phyloP scores from a whole-genome alignment of 2,329 filamentous ascomycete genomes.

The Tolypocladium tundrense region DNA sequence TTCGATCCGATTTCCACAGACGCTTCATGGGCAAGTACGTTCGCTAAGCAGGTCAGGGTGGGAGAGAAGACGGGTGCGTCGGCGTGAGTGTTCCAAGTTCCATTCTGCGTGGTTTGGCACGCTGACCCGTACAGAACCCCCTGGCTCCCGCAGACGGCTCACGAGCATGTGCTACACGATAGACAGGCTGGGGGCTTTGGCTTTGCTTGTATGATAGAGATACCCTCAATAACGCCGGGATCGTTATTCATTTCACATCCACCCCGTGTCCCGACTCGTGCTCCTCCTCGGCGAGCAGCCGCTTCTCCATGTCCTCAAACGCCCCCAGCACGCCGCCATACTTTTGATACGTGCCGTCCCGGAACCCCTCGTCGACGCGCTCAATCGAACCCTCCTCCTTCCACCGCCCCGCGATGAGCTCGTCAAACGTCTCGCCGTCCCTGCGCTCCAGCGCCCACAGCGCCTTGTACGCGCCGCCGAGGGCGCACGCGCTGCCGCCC shows the following conservation, averaged over 20 bases:
- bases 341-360: conserved; percentile 58
- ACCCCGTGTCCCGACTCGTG: not conserved
- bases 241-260: not conserved
- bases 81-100: not conserved
- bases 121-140: conserved; percentile 8
- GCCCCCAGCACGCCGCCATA: conserved; percentile 70
- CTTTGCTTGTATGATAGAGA: conserved; percentile 6
- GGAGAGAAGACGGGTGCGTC: not conserved
- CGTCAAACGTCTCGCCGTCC: conserved; percentile 69
- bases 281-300: conserved; percentile 39
- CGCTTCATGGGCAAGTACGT: conserved; percentile 79
- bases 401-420: conserved; percentile 77
- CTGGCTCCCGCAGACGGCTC: not conserved
- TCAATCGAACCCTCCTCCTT: conserved; percentile 73
- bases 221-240: not conserved
- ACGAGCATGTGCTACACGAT: not conserved
- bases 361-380: conserved; percentile 75
- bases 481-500: conserved; percentile 86
- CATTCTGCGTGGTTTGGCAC: not conserved
- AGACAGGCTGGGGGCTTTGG: not conserved
- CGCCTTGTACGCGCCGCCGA: conserved; percentile 92
- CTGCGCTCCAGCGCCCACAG: conserved; percentile 76
- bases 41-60: conserved; percentile 25
- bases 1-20: conserved; percentile 95
- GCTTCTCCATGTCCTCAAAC: conserved; percentile 66